phyloP scores from a whole-genome alignment of 2,329 filamentous ascomycete genomes.

The Verruconis gallopava region DNA sequence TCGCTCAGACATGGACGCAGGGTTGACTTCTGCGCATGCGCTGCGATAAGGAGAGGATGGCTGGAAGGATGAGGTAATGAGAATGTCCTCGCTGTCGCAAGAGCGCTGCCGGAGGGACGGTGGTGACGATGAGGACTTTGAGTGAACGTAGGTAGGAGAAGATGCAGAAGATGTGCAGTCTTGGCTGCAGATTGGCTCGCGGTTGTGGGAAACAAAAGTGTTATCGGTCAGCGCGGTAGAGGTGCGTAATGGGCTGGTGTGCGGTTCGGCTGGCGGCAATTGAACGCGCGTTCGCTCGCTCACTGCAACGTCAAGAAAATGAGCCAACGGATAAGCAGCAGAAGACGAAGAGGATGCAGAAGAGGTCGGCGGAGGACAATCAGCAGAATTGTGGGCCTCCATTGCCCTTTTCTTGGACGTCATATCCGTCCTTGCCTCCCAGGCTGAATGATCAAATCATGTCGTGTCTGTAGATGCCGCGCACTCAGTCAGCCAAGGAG shows the following conservation, averaged over 20 bases:
- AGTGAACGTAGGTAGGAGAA: neutral
- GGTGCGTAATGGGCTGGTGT: neutral
- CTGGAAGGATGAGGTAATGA: neutral
- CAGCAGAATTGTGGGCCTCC: neutral
- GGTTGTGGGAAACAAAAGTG: neutral
- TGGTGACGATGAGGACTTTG: too few relatives aligned
- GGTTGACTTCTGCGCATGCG: neutral
- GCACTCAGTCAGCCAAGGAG: too few relatives aligned
- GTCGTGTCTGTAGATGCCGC: too few relatives aligned
- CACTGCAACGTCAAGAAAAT: too few relatives aligned
- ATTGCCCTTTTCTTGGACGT: too few relatives aligned
- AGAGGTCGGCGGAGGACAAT: neutral
- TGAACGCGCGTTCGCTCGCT: too few relatives aligned
- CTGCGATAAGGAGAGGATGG: neutral
- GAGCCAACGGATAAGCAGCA: neutral
- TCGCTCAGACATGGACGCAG: neutral
- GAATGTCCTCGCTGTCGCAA: neutral
- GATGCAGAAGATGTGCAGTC: neutral
- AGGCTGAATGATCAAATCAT: too few relatives aligned
- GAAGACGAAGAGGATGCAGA: neutral
- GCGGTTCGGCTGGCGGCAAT: neutral
- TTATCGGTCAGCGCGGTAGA: neutral
- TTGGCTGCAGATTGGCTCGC: neutral
- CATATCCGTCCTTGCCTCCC: too few relatives aligned
- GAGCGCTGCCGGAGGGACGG: neutral